Percentiles rank a stretch among this genome's conserved stretches.
Evolutionary conservation across 441 rosid species (phyloP).

Genomic region (Populus hybrid): DNA sequence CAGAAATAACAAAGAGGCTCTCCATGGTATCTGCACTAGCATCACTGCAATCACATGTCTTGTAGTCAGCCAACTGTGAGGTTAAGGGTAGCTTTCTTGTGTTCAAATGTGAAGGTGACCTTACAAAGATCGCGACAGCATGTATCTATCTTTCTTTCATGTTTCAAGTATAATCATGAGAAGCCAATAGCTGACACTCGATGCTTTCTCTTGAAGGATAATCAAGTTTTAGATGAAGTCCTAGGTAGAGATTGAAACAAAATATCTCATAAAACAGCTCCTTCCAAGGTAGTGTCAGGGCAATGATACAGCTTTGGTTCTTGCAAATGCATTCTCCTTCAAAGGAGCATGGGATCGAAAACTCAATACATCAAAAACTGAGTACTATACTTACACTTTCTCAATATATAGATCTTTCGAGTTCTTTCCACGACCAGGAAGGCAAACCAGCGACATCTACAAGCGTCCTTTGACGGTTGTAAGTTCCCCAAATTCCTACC

Average conservation of each 20-base stretch:
- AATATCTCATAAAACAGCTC: conserved; percentile 11
- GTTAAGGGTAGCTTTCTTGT: too few relatives aligned
- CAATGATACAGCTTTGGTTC: conserved; percentile 1
- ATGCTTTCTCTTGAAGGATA: too few relatives aligned
- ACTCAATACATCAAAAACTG: background rate
- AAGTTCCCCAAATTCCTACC: background rate
- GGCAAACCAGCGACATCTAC: background rate
- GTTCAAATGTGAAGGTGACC: too few relatives aligned
- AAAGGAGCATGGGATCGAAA: conserved; percentile 14
- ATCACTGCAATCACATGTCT: too few relatives aligned
- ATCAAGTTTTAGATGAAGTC: background rate
- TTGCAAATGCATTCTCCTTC: conserved; percentile 28
- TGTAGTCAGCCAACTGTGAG: too few relatives aligned
- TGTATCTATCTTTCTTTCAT: too few relatives aligned
- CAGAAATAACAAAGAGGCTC: too few relatives aligned
- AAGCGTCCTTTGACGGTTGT: background rate
- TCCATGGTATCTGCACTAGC: too few relatives aligned
- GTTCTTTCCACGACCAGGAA: conserved; percentile 18
- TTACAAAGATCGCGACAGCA: too few relatives aligned
- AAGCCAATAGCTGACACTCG: too few relatives aligned
- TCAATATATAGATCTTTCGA: conserved; percentile 6
- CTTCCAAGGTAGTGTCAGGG: background rate
- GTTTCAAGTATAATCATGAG: too few relatives aligned
- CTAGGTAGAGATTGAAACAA: conserved; percentile 19
- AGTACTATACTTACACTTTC: conserved; percentile 10